phyloP scores from a whole-genome alignment of 208 protist species.

The Porcisia deanei region DNA sequence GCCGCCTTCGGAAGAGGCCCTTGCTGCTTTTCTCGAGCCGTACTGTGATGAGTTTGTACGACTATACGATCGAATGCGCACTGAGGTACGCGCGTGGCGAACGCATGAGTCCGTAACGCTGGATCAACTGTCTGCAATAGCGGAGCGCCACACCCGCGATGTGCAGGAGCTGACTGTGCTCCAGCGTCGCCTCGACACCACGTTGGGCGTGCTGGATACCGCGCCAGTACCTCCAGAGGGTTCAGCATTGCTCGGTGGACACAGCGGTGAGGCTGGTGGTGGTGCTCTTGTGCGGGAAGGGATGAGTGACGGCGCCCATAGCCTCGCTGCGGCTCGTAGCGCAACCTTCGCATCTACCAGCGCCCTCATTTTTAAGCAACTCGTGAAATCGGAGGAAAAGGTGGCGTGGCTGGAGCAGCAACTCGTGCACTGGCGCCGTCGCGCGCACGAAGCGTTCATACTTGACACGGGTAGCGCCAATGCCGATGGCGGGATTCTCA shows the following conservation, averaged over 20 bases:
- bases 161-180: slow-evolving; percentile 11
- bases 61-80: slow-evolving; percentile 14
- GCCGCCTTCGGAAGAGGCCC: slow-evolving; percentile 8
- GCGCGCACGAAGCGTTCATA: slow-evolving; percentile 15
- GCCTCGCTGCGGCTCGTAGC: background rate
- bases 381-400: slow-evolving; percentile 32
- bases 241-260: background rate
- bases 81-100: slow-evolving; percentile 15
- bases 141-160: slow-evolving; percentile 24
- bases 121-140: slow-evolving; percentile 6
- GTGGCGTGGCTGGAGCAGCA: slow-evolving; percentile 33
- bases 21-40: slow-evolving; percentile 12
- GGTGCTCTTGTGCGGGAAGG: background rate
- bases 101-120: slow-evolving; percentile 17
- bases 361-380: slow-evolving; percentile 34
- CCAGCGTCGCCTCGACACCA: slow-evolving; percentile 5
- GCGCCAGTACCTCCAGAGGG: background rate
- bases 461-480: background rate
- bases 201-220: background rate
- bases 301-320: background rate
- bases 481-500: background rate
- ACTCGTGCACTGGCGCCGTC: slow-evolving; percentile 31
- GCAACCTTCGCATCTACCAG: slow-evolving; percentile 20
- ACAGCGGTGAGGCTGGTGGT: background rate
- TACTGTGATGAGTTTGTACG: slow-evolving; percentile 26